These are phyloP conservation scores for Cyberlindnera euphorbiiphila DNA, from an alignment of 805 yeast species.

Conservation along the genomic window DNA sequence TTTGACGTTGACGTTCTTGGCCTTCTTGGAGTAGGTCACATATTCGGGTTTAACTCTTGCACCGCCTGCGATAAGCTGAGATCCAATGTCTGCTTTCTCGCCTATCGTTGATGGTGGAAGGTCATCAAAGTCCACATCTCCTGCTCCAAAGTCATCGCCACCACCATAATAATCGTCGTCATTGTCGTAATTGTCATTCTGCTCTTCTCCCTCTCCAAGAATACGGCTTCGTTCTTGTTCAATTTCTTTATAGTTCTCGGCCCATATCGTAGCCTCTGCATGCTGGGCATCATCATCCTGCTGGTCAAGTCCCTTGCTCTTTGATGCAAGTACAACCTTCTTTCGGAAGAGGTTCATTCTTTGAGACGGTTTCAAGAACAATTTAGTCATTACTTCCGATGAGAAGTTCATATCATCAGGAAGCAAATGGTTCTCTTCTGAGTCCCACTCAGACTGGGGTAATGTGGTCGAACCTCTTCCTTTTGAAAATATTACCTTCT, in stretches of 20 bases:
- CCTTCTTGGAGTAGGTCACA: conserved; percentile 61
- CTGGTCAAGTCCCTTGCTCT: conserved; percentile 1
- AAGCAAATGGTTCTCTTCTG: conserved; percentile 45
- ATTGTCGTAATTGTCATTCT: conserved; percentile 19
- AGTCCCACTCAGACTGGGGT: conserved; percentile 39
- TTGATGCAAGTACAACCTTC: background rate
- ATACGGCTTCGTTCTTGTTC: conserved; percentile 30
- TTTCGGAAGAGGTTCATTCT: conserved; percentile 34
- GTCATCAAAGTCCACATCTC: conserved; percentile 9
- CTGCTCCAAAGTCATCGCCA: conserved; percentile 11
- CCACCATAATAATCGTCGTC: conserved; percentile 6
- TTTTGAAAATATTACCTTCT: conserved; percentile 37
- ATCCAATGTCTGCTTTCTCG: conserved; percentile 22
- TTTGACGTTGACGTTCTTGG: conserved; percentile 77
- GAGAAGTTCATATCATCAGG: conserved; percentile 76
- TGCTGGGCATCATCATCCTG: conserved; percentile 29
- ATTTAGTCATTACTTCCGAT: conserved; percentile 59
- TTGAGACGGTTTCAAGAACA: conserved; percentile 64
- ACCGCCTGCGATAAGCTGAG: conserved; percentile 28
- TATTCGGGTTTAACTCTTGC: conserved; percentile 36
- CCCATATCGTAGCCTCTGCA: conserved; percentile 72
- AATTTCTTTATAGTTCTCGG: conserved; percentile 43
- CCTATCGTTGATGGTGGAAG: conserved; percentile 11
- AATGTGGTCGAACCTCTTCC: conserved; percentile 30
- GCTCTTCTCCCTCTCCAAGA: background rate